These are phyloP conservation scores for rapeseed (Brassica napus) DNA, from an alignment of 345 rosid genomes.

Conservation along the genomic window DNA sequence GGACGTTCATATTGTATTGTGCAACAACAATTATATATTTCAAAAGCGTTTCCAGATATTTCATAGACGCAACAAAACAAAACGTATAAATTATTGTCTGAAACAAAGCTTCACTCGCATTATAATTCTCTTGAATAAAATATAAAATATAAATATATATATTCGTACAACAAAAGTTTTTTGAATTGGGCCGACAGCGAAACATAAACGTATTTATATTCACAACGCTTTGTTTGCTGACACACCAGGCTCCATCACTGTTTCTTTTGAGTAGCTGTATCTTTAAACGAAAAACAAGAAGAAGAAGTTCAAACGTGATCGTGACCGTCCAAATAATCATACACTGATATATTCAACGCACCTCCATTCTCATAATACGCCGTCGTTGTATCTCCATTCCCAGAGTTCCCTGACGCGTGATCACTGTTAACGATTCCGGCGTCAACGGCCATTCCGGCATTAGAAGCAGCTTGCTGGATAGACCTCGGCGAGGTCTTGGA, in stretches of 20 bases:
- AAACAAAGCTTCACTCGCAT: not conserved
- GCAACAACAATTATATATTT: not conserved
- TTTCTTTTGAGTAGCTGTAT: not conserved
- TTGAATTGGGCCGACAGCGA: not conserved
- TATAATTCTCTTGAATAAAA: not conserved
- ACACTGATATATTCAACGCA: conserved; percentile 64
- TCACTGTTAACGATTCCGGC: conserved; percentile 37
- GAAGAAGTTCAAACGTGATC: conserved; percentile 31
- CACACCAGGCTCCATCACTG: conserved; percentile 6
- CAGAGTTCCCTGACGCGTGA: not conserved
- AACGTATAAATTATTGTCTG: not conserved
- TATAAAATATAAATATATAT: not conserved
- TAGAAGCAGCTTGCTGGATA: conserved; percentile 72
- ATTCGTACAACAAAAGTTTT: not conserved
- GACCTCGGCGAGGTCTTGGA: conserved; percentile 65
- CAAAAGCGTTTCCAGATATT: not conserved
- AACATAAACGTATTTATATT: conserved; percentile 1
- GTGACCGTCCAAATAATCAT: conserved; percentile 55
- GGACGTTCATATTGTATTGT: not conserved
- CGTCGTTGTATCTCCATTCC: conserved; percentile 3
- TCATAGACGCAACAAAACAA: not conserved
- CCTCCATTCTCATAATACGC: conserved; percentile 24
- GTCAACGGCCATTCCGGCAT: conserved; percentile 90
- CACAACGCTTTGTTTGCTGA: conserved; percentile 3
- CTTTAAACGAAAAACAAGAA: not conserved